Conservation (phyloP, 2,329 filamentous ascomycete species). For the Fusarium redolens region DNA sequence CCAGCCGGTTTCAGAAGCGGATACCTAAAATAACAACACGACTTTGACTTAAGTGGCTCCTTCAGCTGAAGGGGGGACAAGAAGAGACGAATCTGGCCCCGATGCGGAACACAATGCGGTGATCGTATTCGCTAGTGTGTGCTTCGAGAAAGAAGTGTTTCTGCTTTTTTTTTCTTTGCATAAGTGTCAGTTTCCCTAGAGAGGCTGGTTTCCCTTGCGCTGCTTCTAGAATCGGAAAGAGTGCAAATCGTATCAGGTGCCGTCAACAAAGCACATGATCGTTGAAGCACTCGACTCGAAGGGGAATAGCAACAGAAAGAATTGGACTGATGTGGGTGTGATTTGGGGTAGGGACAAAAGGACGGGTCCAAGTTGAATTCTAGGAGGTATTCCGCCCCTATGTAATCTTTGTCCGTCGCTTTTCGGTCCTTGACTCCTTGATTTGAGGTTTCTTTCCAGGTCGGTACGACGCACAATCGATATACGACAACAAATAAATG, state of each 20-base stretch:
- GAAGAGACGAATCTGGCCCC: slow-evolving; percentile 26
- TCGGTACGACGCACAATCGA: slow-evolving; percentile 6
- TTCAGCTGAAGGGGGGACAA: slow-evolving; percentile 1
- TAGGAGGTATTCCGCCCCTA: slow-evolving; percentile 34
- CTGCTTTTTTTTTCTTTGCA: slow-evolving; percentile 24
- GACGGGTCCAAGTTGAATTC: slow-evolving; percentile 12
- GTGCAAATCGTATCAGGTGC: slow-evolving; percentile 14
- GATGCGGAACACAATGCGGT: slow-evolving; percentile 28
- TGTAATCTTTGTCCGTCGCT: slow-evolving; percentile 24
- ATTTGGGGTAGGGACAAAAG: slow-evolving; percentile 10
- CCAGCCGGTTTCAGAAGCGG: slow-evolving; percentile 34
- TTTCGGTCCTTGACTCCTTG: slow-evolving; percentile 4
- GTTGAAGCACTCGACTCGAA: neutral
- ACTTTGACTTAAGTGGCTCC: slow-evolving; percentile 18
- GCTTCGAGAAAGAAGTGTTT: slow-evolving; percentile 15
- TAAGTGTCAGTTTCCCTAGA: slow-evolving; percentile 3
- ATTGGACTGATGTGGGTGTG: slow-evolving; percentile 15
- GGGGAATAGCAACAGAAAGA: slow-evolving; percentile 14
- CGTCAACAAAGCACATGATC: slow-evolving; percentile 26
- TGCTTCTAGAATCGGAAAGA: slow-evolving; percentile 12
- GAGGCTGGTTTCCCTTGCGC: neutral
- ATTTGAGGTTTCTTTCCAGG: slow-evolving; percentile 4
- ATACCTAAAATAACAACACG: slow-evolving; percentile 41
- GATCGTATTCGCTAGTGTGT: slow-evolving; percentile 43
- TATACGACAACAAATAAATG: slow-evolving; percentile 26